Percentiles rank a stretch among this genome's conserved stretches.
These are phyloP conservation scores for Komagataella ulmi DNA, from an alignment of 805 yeast species.

Conservation along the genomic window DNA sequence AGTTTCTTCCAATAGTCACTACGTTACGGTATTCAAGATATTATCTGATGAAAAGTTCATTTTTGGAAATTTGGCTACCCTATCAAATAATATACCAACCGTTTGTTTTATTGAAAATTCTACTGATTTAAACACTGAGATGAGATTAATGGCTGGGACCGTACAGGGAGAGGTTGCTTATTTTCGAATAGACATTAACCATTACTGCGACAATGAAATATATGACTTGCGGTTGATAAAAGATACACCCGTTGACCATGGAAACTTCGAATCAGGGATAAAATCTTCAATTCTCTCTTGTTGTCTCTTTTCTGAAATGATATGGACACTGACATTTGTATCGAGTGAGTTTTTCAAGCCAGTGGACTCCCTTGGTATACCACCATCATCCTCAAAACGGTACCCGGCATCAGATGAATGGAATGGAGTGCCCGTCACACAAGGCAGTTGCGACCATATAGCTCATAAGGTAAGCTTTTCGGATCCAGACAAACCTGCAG, in stretches of 20 bases:
- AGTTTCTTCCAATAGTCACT: constrained; percentile 41
- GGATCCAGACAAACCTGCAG: background rate
- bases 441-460: background rate
- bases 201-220: background rate
- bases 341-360: background rate
- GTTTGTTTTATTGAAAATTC: constrained; percentile 23
- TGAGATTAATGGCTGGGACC: background rate
- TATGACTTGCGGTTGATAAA: background rate
- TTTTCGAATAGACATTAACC: background rate
- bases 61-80: constrained; percentile 17
- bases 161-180: background rate
- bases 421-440: background rate
- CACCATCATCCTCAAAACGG: background rate
- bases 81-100: constrained; percentile 45
- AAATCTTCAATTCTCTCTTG: background rate
- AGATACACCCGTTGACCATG: background rate
- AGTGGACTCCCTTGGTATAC: background rate
- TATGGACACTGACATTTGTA: background rate
- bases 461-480: background rate
- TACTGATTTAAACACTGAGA: constrained; percentile 5
- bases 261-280: background rate
- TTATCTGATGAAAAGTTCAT: constrained; percentile 6
- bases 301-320: background rate
- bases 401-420: background rate
- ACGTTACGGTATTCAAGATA: constrained; percentile 26